Evolutionary conservation across 257 asterid species (phyloP), one percentile per base, ranked within the genome.

Genomic region (Salvia rosmarinus): DNA sequence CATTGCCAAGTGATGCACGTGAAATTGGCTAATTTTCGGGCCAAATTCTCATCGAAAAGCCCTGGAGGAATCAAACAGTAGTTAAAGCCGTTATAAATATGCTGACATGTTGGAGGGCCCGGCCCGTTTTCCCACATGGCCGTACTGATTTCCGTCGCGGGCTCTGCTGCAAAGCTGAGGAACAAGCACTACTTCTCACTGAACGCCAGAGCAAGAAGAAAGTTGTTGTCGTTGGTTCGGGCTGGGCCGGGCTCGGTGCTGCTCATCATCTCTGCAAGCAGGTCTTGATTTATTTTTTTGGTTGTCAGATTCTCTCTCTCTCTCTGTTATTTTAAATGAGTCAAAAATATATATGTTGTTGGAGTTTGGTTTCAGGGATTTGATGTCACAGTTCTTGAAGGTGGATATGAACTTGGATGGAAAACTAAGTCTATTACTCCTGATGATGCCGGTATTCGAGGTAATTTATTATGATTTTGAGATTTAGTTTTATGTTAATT

Each of bases 221-320:
- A 73, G 83, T 88, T 34, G 64, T 88, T 14, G 60, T 86, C 6
- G 86, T 86, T 64, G 92, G 89, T 21, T 89, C 90, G 35, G 90
- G 90, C 62, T 85, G 89, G 89, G 89, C 91, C 51, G 91, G 95
- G 54, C 82, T 88, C 0, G 91, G 85, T 17, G 89, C 88, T 62
- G 89, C 91, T 44, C 87, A 85, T 44, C 90, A 88, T 77, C 90
- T 88, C 20, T 84, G 86, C 75, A 81, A 86, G 46, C 91, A 86
- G 87, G 95, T 85, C 16, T 50, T 50, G 17, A 2, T 1, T 3
- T 8, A 2, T 11, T 14, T 37, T 23, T 13, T 21, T 8, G 0
- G 21, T 68, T 0, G 0, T n/a, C n/a, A n/a, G n/a, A n/a, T n/a
- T n/a, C n/a, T n/a, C n/a, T n/a, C n/a, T n/a, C n/a, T n/a, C n/a